Evolutionary conservation across 495 filamentous ascomycete species (phyloP).

Genomic region (Penicillium psychrofluorescens): DNA sequence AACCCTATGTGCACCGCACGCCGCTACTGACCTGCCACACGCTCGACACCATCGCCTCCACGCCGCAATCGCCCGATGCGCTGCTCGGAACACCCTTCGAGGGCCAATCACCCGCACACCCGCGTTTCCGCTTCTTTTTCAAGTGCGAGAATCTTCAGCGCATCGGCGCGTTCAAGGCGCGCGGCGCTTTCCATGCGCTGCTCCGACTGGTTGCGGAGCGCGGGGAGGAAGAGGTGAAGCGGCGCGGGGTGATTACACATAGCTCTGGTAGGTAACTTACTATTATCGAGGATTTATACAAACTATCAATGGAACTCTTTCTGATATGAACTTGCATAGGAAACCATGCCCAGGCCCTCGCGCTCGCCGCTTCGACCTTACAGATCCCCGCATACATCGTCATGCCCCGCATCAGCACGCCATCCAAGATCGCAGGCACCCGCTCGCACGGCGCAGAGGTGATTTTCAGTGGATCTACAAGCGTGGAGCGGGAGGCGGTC

Average conservation of each 20-base stretch:
- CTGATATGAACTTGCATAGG: conserved; percentile 37
- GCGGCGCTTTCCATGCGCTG: conserved; percentile 87
- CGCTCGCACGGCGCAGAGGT: conserved; percentile 67
- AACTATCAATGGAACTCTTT: no score
- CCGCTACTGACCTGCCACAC: conserved; percentile 73
- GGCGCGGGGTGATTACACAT: conserved; percentile 82
- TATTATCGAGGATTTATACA: not conserved
- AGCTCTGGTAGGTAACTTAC: conserved; percentile 73
- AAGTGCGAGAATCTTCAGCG: conserved; percentile 95
- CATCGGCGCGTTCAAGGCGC: conserved; percentile 87
- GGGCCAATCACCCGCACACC: conserved; percentile 49
- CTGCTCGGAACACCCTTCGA: conserved; percentile 52
- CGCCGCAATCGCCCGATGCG: conserved; percentile 48
- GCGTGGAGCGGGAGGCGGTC: conserved; percentile 72
- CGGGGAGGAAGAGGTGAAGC: conserved; percentile 45
- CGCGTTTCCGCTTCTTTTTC: conserved; percentile 74
- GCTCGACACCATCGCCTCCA: conserved; percentile 67
- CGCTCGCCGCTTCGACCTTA: conserved; percentile 68
- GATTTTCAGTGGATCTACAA: conserved; percentile 75
- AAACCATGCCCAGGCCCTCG: conserved; percentile 93
- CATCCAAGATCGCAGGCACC: conserved; percentile 82
- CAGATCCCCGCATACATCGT: conserved; percentile 70
- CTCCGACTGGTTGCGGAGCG: conserved; percentile 59
- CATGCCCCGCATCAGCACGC: conserved; percentile 79
- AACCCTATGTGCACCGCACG: conserved; percentile 71